Percentiles rank a stretch among this genome's conserved stretches.
phyloP scores from a whole-genome alignment of 805 yeast genomes.

The Ogataea wickerhamii region DNA sequence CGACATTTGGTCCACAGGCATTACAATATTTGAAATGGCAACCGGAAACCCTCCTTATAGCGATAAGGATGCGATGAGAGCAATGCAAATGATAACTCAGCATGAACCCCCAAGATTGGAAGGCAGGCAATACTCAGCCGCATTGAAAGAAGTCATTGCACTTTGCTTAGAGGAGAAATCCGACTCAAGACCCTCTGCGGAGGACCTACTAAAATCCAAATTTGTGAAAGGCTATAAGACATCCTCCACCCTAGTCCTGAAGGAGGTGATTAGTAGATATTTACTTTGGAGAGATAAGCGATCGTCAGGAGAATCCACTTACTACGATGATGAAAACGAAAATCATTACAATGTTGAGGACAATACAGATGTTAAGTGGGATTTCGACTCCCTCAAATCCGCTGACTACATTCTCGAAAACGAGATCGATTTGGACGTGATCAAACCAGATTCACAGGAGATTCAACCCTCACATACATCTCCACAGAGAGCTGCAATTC shows the following conservation, averaged over 20 bases:
- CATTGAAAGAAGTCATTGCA: conserved; percentile 84
- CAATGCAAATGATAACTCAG: conserved; percentile 89
- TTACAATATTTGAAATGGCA: conserved; percentile 89
- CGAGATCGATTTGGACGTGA: conserved; percentile 45
- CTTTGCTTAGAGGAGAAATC: conserved; percentile 92
- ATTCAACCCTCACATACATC: conserved; percentile 1
- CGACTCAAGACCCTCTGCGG: conserved; percentile 82
- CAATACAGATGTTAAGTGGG: conserved; percentile 68
- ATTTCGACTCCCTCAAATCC: conserved; percentile 77
- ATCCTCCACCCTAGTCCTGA: conserved; percentile 55
- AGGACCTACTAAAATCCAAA: conserved; percentile 70
- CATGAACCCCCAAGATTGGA: conserved; percentile 94
- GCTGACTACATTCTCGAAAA: conserved; percentile 71
- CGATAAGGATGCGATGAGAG: conserved; percentile 91
- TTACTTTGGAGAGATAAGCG: conserved; percentile 71
- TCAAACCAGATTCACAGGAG: conserved; percentile 7
- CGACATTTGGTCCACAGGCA: conserved; percentile 97
- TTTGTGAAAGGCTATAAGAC: conserved; percentile 63
- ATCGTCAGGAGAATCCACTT: conserved; percentile 50
- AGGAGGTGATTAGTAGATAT: conserved; percentile 73
- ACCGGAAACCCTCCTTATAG: conserved; percentile 98
- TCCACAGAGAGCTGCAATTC: conserved; percentile 8
- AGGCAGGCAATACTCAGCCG: conserved; percentile 75
- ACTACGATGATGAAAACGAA: conserved; percentile 41
- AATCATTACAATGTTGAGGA: conserved; percentile 24